phyloP scores from a whole-genome alignment of 495 filamentous ascomycete genomes.

The Mytilinidion resinicola region DNA sequence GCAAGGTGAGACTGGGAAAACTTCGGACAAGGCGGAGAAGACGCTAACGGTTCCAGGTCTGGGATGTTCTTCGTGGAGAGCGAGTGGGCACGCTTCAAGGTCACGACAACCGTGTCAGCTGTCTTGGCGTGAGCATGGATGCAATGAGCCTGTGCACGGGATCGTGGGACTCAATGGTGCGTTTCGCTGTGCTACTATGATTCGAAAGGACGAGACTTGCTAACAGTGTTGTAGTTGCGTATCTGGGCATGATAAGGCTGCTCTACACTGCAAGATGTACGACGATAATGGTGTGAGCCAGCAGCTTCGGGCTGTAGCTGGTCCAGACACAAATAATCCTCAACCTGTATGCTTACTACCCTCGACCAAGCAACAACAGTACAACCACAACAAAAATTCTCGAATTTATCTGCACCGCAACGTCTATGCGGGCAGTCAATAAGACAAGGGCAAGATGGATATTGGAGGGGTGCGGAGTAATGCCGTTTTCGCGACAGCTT shows the following conservation, averaged over 20 bases:
- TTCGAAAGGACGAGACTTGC: constrained; percentile 14
- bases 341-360: constrained; percentile 12
- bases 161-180: constrained; percentile 98
- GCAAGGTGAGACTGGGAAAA: constrained; percentile 66
- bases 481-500: too few relatives aligned
- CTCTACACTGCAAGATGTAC: constrained; percentile 15
- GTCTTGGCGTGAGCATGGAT: constrained; percentile 95
- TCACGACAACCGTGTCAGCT: constrained; percentile 98
- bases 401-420: too few relatives aligned
- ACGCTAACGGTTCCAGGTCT: constrained; percentile 58
- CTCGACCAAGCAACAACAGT: neutral
- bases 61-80: constrained; percentile 94
- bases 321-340: constrained; percentile 16
- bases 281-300: constrained; percentile 8
- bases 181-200: constrained; percentile 35
- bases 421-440: too few relatives aligned
- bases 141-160: constrained; percentile 98
- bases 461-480: too few relatives aligned
- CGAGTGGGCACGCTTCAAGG: constrained; percentile 93
- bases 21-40: neutral
- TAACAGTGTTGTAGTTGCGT: constrained; percentile 30
- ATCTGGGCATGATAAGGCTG: constrained; percentile 32
- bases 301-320: neutral
- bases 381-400: too few relatives aligned
- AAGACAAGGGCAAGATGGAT: too few relatives aligned